phyloP scores from a whole-genome alignment of 1,284 basidiomycete species.

The Malassezia slooffiae region DNA sequence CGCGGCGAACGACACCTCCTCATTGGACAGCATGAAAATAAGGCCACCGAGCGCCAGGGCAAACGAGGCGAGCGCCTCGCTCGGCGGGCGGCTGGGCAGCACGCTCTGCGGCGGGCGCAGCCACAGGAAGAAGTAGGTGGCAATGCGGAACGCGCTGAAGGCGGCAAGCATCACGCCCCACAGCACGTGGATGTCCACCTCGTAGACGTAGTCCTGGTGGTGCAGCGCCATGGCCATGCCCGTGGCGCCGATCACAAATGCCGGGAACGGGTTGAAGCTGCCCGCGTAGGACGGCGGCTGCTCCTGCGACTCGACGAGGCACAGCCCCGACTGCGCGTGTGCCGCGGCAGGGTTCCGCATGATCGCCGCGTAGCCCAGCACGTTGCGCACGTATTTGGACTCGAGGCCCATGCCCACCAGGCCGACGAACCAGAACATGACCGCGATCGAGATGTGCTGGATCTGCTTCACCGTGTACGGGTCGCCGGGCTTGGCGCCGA shows the following conservation, averaged over 20 bases:
- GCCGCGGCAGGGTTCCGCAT: slow-evolving; percentile 16
- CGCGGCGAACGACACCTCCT: slow-evolving; percentile 78
- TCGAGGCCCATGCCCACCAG: slow-evolving; percentile 81
- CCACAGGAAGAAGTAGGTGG: slow-evolving; percentile 93
- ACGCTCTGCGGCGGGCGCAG: slow-evolving; percentile 54
- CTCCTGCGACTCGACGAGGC: slow-evolving; percentile 22
- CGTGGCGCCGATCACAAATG: slow-evolving; percentile 77
- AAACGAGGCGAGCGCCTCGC: slow-evolving; percentile 78
- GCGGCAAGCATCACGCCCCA: slow-evolving; percentile 86
- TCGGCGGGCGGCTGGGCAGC: slow-evolving; percentile 82
- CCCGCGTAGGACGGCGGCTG: slow-evolving; percentile 53
- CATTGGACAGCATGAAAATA: slow-evolving; percentile 79
- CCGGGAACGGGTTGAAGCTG: slow-evolving; percentile 76
- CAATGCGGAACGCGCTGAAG: slow-evolving; percentile 63
- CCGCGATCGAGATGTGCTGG: slow-evolving; percentile 85
- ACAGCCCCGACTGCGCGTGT: slow-evolving; percentile 3
- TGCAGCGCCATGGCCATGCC: slow-evolving; percentile 94
- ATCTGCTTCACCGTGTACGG: slow-evolving; percentile 85
- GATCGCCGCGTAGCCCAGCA: slow-evolving; percentile 27
- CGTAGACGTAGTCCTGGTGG: slow-evolving; percentile 75
- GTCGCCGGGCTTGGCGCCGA: slow-evolving; percentile 67
- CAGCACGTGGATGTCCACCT: slow-evolving; percentile 67
- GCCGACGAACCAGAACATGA: slow-evolving; percentile 94
- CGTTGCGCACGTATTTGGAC: slow-evolving; percentile 51
- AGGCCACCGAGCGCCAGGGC: slow-evolving; percentile 77